phyloP scores from a whole-genome alignment of 2,329 filamentous ascomycete species.

The Xylariaceae sp. region DNA sequence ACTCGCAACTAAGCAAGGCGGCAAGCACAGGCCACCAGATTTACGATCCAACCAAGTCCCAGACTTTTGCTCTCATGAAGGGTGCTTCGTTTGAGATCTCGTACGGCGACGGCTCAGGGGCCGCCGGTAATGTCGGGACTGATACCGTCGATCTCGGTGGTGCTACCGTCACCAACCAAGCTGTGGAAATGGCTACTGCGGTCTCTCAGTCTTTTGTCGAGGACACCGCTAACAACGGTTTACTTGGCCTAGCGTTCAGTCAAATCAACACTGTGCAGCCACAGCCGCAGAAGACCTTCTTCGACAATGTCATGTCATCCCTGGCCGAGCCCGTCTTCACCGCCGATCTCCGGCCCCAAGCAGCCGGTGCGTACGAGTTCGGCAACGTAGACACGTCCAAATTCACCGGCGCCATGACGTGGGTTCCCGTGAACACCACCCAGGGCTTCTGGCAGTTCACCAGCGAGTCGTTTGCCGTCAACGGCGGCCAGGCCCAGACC shows the following conservation, averaged over 20 bases:
- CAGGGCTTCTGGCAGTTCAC: conserved; percentile 44
- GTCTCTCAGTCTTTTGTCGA: conserved; percentile 37
- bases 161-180: conserved; percentile 36
- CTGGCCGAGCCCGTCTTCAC: conserved; percentile 40
- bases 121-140: conserved; percentile 38
- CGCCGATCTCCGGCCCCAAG: conserved; percentile 37
- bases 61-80: conserved; percentile 34
- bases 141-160: conserved; percentile 40
- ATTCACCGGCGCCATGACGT: conserved; percentile 40
- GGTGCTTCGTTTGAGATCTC: conserved; percentile 37
- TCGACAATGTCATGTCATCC: conserved; percentile 37
- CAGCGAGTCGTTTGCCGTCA: conserved; percentile 37
- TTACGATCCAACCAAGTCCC: conserved; percentile 34
- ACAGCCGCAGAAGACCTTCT: conserved; percentile 38
- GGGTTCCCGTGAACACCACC: conserved; percentile 37
- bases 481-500: conserved; percentile 37
- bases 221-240: conserved; percentile 37
- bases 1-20: conserved; percentile 36
- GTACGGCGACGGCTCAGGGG: conserved; percentile 41
- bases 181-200: conserved; percentile 37
- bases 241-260: conserved; percentile 40
- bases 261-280: conserved; percentile 38
- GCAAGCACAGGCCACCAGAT: conserved; percentile 34
- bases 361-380: conserved; percentile 44
- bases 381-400: conserved; percentile 39